Evolutionary conservation across 23 red algal genomes (phyloP), one percentile per base, ranked within the genome.

Genomic region (Gracilaria domingensis): DNA sequence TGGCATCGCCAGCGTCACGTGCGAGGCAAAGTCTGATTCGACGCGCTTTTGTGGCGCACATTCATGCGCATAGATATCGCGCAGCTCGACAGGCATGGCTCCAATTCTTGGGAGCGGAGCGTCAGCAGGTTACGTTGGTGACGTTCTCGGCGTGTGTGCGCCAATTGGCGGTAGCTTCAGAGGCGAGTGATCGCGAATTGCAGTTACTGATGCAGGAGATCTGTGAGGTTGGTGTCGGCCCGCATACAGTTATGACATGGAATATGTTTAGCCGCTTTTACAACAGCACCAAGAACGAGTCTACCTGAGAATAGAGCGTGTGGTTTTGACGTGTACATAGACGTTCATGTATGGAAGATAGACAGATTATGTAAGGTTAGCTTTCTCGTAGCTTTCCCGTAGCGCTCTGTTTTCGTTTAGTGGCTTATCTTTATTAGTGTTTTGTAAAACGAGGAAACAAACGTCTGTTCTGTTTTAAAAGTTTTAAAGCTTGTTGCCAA

Each of bases 211-310:
- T 59, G 64, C 65, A 73, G 45, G 83, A 87, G 25, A 66, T 87
- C 9, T 87, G 83, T 29, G 83, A 66, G 42, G 83, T 58, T 47
- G 25, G 32, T 16, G 83, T 57, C 18, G 42, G 64, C 18, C 56
- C 29, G 23, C 26, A 20, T 28, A 66, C 56, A 21, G 69, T 75
- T 34, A 66, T 87, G 51, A 75, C 65, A 9, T 87, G 83, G 83
- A 64, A 60, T 35, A 87, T 87, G 83, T 87, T 87, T 44, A 24
- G 32, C 21, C 62, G 83, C 30, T 87, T 87, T 40, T 87, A 87
- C 65, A 60, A 87, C 42, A 69, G 33, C 24, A 75, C 65, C 47
- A 73, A 44, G 24, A 20, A 74, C 28, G 83, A 74, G 28, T 75
- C 66, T 35, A 87, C 66, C 9, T 87, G 83, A 87, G 32, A 24